Evolutionary conservation across 306 rosid genomes (phyloP), one percentile per base, ranked within the genome.

Genomic region (Carpinus viminea): DNA sequence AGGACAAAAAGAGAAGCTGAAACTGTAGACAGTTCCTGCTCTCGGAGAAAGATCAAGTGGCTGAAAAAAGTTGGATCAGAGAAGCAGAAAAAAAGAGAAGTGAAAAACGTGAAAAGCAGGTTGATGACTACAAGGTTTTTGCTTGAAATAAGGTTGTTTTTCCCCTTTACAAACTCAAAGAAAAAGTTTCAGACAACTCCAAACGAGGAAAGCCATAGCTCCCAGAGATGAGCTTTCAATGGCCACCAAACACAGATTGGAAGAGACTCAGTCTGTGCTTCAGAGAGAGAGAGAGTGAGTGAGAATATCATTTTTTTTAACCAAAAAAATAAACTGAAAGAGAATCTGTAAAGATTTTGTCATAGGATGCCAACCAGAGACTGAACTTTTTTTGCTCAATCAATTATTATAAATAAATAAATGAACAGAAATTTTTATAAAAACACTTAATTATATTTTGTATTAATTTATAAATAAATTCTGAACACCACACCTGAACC

Each of bases 31-130:
- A 41, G 46, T 10, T 65, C 16, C 72, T 17, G 72, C 50, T 41
- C 47, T 41, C 8, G 66, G 76, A 66, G 77, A 55, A 70, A 65
- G 75, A 81, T 69, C 81, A 79, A 76, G 74, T 74, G 46, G 69
- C 62, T 62, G 78, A 60, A 31, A 84, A 84, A 84, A 78, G 90
- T 60, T 73, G 80, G 84, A 75, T 77, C 85, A 83, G 79, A 47
- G 68, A 47, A 68, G 47, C 66, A 54, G 31, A 43, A 75, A 13
- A 74, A 68, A 54, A 55, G 59, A 15, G 46, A 48, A 48, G 16
- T 11, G 52, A 69, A 24, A 34, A 16, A 45, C 76, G 69, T 20
- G 66, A 48, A 78, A 81, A 79, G 83, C 21, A 66, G 69, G 54
- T 65, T 76, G 72, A 76, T 8, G 10, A 47, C 45, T 11, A 26